Evolutionary conservation across 2,329 filamentous ascomycete species (phyloP), one percentile per base, ranked within the genome.

Genomic region (Chaetothyriales sp.): DNA sequence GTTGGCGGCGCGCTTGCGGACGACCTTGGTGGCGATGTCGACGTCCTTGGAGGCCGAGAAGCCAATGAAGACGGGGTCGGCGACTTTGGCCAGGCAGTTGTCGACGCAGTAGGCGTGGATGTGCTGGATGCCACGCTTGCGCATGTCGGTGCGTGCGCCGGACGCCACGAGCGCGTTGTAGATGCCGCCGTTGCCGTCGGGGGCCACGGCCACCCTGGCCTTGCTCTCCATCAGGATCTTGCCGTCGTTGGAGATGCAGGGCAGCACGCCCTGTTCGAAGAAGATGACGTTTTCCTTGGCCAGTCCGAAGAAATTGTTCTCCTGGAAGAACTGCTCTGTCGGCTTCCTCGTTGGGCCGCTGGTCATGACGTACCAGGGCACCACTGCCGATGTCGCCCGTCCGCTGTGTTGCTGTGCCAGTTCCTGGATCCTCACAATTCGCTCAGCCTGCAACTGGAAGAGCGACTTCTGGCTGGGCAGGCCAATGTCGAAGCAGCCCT

Each of bases 301-400:
- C 54, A 98, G 73, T 5, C 92, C 92, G 68, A 98, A 98, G 75
- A 89, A 97, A 53, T 80, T 79, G 74, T 97, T 77, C 69, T 94
- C 77, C 67, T 85, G 73, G 70, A 98, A 97, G 75, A 92, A 98
- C 56, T 85, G 76, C 74, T 95, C 86, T n/a, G 92, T 98, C 43
- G 89, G 87, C 56, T 81, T 81, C 60, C 89, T 81, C 6, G 92
- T 98, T 46, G 92, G 92, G 4, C 92, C 92, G 64, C 88, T 95
- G 63, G 92, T 98, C 92, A 98, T 98, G 69, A 98, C 88, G 72
- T 98, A 98, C 92, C 92, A 98, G 10, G 92, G 92, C 44, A 97
- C 82, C 29, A 84, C 75, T 9, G 58, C 53, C 44, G 81, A 80
- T 51, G 73, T 74, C 57, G 69, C 68, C 59, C 77, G 76, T 53